Percentiles rank a stretch among this genome's conserved stretches.
Evolutionary conservation across 495 filamentous ascomycete species (phyloP).

Genomic region (Apiosordaria backusii): DNA sequence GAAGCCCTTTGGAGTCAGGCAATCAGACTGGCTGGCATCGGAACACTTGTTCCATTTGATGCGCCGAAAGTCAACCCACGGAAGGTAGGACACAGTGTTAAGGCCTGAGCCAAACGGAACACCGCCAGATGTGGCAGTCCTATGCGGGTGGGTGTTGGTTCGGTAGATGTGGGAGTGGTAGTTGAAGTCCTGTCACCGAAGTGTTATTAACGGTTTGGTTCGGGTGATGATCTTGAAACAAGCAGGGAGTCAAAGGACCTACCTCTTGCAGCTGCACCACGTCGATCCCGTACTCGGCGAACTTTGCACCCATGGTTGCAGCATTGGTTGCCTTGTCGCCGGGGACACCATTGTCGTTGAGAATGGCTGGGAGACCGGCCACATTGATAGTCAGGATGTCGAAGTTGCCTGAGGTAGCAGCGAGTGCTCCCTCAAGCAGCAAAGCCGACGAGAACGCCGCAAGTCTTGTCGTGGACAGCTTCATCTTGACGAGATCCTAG

Average conservation of each 20-base stretch:
- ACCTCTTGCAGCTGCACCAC: conserved; percentile 62
- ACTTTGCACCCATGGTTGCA: conserved; percentile 45
- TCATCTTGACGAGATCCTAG: neutral
- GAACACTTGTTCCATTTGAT: conserved; percentile 57
- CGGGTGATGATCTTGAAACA: neutral
- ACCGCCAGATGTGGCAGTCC: conserved; percentile 58
- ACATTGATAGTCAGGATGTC: conserved; percentile 57
- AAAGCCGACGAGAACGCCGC: neutral
- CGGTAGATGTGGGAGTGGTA: conserved; percentile 58
- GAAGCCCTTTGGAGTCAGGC: conserved; percentile 63
- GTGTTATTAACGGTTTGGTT: conserved; percentile 7
- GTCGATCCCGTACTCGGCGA: conserved; percentile 51
- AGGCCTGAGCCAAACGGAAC: conserved; percentile 58
- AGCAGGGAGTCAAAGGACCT: neutral
- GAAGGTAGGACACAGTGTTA: conserved; percentile 56
- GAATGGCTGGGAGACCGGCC: conserved; percentile 53
- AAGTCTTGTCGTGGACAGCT: neutral
- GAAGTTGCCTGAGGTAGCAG: conserved; percentile 36
- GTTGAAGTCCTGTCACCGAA: conserved; percentile 52
- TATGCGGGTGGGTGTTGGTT: conserved; percentile 52
- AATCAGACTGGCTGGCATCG: conserved; percentile 51
- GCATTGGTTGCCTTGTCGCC: conserved; percentile 54
- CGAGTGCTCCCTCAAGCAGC: conserved; percentile 2
- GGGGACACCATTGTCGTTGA: conserved; percentile 51
- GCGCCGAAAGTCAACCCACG: conserved; percentile 54